These are phyloP conservation scores for Populus davidiana DNA, from an alignment of 345 rosid genomes.

Conservation along the genomic window DNA sequence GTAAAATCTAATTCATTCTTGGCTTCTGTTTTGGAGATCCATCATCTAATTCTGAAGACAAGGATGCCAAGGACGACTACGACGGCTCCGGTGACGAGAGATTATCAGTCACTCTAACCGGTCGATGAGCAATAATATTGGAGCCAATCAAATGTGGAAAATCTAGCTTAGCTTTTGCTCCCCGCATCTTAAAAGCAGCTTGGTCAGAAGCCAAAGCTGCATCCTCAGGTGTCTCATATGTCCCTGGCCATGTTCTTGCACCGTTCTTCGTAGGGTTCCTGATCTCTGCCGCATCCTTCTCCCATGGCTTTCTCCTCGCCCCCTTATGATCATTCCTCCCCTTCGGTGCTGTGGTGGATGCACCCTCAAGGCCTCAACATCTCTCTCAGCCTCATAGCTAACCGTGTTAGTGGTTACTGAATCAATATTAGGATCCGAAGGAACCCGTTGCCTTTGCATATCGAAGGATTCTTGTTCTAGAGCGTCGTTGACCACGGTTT, in stretches of 20 bases:
- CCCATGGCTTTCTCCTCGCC: constrained; percentile 59
- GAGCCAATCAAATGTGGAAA: constrained; percentile 35
- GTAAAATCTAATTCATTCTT: neutral
- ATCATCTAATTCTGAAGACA: neutral
- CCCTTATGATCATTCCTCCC: constrained; percentile 10
- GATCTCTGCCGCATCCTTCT: constrained; percentile 66
- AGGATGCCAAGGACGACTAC: neutral
- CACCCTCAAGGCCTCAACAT: too few species aligned
- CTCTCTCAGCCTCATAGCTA: too few species aligned
- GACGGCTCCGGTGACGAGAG: neutral
- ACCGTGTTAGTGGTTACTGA: too few species aligned
- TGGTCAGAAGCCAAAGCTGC: constrained; percentile 42
- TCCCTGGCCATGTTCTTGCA: constrained; percentile 65
- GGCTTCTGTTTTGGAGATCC: neutral
- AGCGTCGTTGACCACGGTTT: too few species aligned
- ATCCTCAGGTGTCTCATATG: constrained; percentile 57
- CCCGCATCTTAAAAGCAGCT: constrained; percentile 36
- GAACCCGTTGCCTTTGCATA: too few species aligned
- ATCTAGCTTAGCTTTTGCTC: constrained; percentile 35
- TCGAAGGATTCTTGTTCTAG: too few species aligned
- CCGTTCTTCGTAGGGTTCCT: constrained; percentile 64
- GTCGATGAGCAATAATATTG: neutral
- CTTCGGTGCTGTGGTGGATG: too few species aligned
- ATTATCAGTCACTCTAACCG: constrained; percentile 12
- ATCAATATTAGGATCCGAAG: too few species aligned